Conservation (phyloP, 345 rosid genomes). For the Kandelia obovata region DNA sequence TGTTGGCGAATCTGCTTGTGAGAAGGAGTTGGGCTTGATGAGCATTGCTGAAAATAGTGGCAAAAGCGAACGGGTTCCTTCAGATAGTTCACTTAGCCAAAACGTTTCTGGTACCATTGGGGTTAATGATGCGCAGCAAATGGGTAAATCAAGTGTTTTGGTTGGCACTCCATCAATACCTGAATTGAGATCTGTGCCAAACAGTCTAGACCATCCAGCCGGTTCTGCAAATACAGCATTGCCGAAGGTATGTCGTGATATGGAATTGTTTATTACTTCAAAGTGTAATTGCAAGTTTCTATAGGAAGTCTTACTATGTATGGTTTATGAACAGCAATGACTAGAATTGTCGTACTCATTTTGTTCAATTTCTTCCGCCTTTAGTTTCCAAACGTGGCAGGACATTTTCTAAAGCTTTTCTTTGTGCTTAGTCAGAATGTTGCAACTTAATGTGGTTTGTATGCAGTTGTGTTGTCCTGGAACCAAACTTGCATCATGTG, state of each 20-base stretch:
- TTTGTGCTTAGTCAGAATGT: constrained; percentile 1
- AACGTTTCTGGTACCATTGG: constrained; percentile 32
- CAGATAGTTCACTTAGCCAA: constrained; percentile 34
- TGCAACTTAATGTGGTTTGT: constrained; percentile 14
- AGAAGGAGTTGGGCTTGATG: constrained; percentile 81
- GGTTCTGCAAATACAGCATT: constrained; percentile 39
- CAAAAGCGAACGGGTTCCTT: constrained; percentile 28
- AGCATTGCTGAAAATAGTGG: constrained; percentile 55
- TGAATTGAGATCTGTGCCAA: constrained; percentile 36
- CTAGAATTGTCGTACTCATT: no score
- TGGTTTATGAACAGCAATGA: background rate
- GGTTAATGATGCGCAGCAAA: constrained; percentile 13
- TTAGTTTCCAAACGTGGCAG: background rate
- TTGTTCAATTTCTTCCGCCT: no score
- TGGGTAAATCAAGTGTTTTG: constrained; percentile 35
- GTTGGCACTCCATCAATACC: constrained; percentile 42
- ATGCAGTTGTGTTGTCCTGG: constrained; percentile 47
- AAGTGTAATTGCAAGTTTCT: background rate
- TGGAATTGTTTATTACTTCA: background rate
- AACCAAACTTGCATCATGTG: constrained; percentile 40
- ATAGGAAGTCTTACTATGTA: background rate
- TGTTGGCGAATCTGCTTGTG: constrained; percentile 55
- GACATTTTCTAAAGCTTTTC: background rate
- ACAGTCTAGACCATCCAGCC: constrained; percentile 34
- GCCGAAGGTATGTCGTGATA: constrained; percentile 49